phyloP scores from a whole-genome alignment of 192 early-diverging fungal genomes.

The Rhizophlyctis rosea region DNA sequence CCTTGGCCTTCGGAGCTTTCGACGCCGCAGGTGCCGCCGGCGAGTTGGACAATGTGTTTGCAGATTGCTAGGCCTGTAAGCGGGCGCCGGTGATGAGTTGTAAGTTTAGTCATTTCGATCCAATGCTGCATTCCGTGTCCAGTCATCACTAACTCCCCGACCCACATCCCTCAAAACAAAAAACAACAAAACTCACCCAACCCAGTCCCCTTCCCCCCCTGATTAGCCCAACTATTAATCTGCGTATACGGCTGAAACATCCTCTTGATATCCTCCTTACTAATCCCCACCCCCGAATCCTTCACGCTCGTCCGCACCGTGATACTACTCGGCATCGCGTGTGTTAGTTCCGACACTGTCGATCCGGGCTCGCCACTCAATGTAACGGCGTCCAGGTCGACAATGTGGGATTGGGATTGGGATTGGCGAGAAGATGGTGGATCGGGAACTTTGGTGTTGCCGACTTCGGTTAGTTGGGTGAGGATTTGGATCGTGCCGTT shows the following conservation, averaged over 20 bases:
- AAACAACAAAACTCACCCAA: neutral
- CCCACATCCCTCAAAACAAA: too few species aligned
- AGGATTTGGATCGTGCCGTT: conserved; percentile 3
- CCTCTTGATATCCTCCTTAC: conserved; percentile 8
- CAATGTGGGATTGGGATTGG: too few species aligned
- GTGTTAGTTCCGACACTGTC: neutral
- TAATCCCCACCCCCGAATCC: conserved; percentile 18
- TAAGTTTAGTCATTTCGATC: too few species aligned
- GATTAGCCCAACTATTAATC: conserved; percentile 13
- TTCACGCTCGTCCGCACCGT: conserved; percentile 20
- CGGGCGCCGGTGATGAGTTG: too few species aligned
- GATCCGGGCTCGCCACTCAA: too few species aligned
- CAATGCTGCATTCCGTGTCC: too few species aligned
- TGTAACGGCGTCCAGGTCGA: neutral
- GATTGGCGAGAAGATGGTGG: too few species aligned
- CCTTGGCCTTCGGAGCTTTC: conserved; percentile 4
- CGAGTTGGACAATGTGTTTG: conserved; percentile 24
- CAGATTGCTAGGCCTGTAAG: conserved; percentile 18
- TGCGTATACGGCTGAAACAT: conserved; percentile 26
- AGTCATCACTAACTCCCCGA: too few species aligned
- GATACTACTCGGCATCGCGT: neutral
- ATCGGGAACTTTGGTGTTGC: neutral
- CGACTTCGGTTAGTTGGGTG: neutral
- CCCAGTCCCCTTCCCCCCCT: conserved; percentile 26
- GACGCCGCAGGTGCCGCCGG: conserved; percentile 24